Evolutionary conservation across 2,329 filamentous ascomycete species (phyloP), one percentile per base, ranked within the genome.

Genomic region (Pseudocercospora cruenta): DNA sequence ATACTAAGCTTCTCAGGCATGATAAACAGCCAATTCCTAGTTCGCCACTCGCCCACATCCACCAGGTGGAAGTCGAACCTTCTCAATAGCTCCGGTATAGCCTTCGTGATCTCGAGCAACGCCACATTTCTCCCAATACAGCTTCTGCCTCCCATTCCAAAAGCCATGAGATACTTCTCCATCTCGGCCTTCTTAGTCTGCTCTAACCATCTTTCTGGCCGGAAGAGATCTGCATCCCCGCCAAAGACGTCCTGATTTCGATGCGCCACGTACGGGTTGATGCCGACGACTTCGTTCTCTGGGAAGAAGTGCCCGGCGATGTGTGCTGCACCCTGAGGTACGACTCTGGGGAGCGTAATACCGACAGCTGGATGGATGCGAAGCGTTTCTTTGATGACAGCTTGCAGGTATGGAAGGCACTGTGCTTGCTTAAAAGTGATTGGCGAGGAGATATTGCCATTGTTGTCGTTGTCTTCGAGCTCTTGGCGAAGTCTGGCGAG

Each of bases 301-400:
- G 77, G 76, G 7, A 80, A 66, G 62, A 72, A 75, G 24, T 72
- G 64, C 47, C 76, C 73, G 62, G 75, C 75, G 49, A 82, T 75
- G 16, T 71, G 71, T 5, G 73, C 68, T 6, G 80, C 80, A 9
- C 75, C 77, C 4, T 71, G 60, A 4, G 81, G 80, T 0, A 76
- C 75, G 2, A 79, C 74, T 8, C 81, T 73, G 14, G 77, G 77
- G 1, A 83, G 70, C 5, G 71, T 74, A 59, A 79, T 75, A 1
- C 81, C 80, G 0, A 79, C 76, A 0, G 81, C 77, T 7, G 81
- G 81, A 67, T 82, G 79, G 77, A 66, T 80, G 76, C 81, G 77
- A 3, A 82, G 71, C 0, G 79, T 74, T 67, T 83, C 81, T 62
- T 81, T 78, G 69, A 82, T 80, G 28, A 81, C 75, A 14, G 80